phyloP scores from a whole-genome alignment of 2,329 filamentous ascomycete species.

The Leptosphaerulina australis region DNA sequence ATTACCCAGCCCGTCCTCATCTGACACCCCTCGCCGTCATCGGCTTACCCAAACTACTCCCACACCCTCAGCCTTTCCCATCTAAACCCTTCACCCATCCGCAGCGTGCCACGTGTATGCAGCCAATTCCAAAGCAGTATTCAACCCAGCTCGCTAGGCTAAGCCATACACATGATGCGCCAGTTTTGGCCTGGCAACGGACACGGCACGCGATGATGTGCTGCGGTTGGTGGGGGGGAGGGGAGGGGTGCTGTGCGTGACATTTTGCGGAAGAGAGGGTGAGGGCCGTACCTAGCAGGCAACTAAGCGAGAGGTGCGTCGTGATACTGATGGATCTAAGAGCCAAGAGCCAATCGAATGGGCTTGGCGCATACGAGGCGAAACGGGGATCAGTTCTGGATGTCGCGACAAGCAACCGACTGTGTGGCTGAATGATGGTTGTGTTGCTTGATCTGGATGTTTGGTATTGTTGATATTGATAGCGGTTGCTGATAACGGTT shows the following conservation, averaged over 20 bases:
- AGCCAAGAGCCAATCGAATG: slow-evolving; percentile 40
- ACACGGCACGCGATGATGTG: slow-evolving; percentile 13
- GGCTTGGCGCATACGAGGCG: slow-evolving; percentile 41
- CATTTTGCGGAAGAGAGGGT: slow-evolving; percentile 15
- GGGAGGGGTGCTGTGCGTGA: slow-evolving; percentile 13
- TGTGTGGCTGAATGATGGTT: slow-evolving; percentile 9
- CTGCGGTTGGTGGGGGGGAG: slow-evolving; percentile 29
- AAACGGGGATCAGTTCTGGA: slow-evolving; percentile 33
- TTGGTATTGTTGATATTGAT: slow-evolving; percentile 35
- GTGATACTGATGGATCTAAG: not conserved
- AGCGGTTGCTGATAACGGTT: slow-evolving; percentile 19
- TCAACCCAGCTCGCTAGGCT: slow-evolving; percentile 16
- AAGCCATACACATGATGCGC: slow-evolving; percentile 28
- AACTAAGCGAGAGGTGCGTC: slow-evolving; percentile 33
- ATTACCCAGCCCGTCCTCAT: slow-evolving; percentile 1
- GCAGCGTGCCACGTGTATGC: slow-evolving; percentile 48
- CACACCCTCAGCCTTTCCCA: slow-evolving; percentile 18
- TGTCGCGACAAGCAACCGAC: slow-evolving; percentile 16
- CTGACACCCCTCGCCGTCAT: slow-evolving; percentile 6
- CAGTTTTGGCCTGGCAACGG: not conserved
- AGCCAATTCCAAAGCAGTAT: slow-evolving; percentile 21
- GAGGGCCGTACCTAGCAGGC: slow-evolving; percentile 23
- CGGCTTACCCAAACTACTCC: not conserved
- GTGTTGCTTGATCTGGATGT: slow-evolving; percentile 27
- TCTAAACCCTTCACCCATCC: too few species aligned